Base-by-base conservation (phyloP, 2,329 filamentous ascomycete genomes). In the Calonectria hawksworthii region DNA sequence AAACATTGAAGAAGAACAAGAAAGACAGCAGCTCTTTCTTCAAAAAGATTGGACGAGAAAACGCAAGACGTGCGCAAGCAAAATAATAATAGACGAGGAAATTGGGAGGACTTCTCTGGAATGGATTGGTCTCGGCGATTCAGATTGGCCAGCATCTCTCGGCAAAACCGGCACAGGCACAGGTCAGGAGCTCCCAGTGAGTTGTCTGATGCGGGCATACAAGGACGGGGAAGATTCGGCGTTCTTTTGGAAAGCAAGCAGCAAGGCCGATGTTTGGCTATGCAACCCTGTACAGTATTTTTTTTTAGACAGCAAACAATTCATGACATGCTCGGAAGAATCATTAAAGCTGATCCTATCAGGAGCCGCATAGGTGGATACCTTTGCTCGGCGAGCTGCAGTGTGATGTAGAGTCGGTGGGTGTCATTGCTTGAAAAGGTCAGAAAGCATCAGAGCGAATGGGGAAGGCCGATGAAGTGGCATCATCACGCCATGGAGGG, bases 41-140 rank as follows among this genome's bases (percentile, higher is more conserved):
- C 82, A 86, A 86, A 79, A 86, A 86, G 80, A 85, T 87, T 78
- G 83, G 83, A 21, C 81, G 86, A 64, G 86, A 87, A 74, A 87
- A 86, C 69, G 85, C 83, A 30, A 79, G 85, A 54, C 82, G 85
- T 36, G 82, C 85, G n/a, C 81, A 82, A 18, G 83, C 80, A 47
- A 73, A 82, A 68, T 84, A 79, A 78, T 83, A 79, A 77, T 67
- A 50, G 59, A 72, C n/a, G 51, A 21, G 36, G 18, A 18, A 28
- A 32, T 69, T 69, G 52, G 30, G 28, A n/a, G 26, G 26, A 13
- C 59, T 54, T 51, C 36, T 64, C 28, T 50, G 72, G 36, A 72
- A 68, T 50, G 59, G 51, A 52, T 68, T 28, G 52, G 38, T 61
- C n/a, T 51, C 23, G 61, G 70, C 64, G 68, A 59, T 36, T 23